Evolutionary conservation across 345 rosid species (phyloP).

Genomic region (Mercurialis annua): DNA sequence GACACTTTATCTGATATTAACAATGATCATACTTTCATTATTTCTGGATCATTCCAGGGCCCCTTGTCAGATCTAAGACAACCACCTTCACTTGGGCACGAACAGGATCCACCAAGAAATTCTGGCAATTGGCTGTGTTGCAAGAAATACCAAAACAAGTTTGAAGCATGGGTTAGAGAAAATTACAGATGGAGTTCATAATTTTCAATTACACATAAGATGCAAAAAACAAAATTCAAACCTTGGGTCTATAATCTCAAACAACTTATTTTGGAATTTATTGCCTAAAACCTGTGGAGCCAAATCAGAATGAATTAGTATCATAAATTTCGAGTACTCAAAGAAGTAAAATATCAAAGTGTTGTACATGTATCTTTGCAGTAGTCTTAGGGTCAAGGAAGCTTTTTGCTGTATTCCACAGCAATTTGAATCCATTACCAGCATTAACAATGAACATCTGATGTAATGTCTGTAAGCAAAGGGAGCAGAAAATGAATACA

Average conservation of each 20-base stretch:
- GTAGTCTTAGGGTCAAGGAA: constrained; percentile 94
- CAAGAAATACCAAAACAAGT: constrained; percentile 19
- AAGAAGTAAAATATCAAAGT: constrained; percentile 1
- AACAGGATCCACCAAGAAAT: constrained; percentile 91
- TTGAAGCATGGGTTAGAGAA: constrained; percentile 9
- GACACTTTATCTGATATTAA: constrained; percentile 3
- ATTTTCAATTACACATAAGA: not conserved
- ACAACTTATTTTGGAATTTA: constrained; percentile 63
- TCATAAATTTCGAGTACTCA: constrained; percentile 16
- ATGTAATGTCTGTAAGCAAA: constrained; percentile 67
- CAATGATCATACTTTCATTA: constrained; percentile 66
- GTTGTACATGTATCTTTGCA: constrained; percentile 74
- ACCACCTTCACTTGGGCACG: constrained; percentile 74
- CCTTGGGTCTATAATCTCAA: constrained; percentile 84
- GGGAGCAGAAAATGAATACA: constrained; percentile 12
- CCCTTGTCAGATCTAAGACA: constrained; percentile 83
- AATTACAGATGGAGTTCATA: not conserved
- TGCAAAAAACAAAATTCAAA: constrained; percentile 28
- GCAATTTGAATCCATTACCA: constrained; percentile 76
- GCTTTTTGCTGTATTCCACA: constrained; percentile 82
- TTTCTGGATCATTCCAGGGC: constrained; percentile 83
- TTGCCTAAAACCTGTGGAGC: constrained; percentile 70
- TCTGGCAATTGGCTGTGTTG: constrained; percentile 83
- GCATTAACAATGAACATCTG: constrained; percentile 92
- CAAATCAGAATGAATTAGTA: constrained; percentile 23